phyloP scores from a whole-genome alignment of 192 early-diverging fungal genomes.

The Ramicandelaber brevisporus region DNA sequence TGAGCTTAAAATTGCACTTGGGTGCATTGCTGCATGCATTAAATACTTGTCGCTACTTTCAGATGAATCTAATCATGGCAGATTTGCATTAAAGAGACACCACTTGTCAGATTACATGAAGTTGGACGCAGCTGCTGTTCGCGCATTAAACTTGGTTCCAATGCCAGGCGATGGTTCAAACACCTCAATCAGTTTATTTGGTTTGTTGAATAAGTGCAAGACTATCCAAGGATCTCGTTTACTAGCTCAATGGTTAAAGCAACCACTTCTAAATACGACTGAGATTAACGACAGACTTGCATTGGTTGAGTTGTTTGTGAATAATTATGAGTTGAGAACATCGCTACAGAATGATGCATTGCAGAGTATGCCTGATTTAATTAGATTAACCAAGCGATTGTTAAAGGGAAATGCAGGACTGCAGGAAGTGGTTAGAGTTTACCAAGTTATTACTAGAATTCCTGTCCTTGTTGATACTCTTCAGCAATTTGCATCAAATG shows the following conservation, averaged over 20 bases:
- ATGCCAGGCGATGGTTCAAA: conserved; percentile 31
- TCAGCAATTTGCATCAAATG: no score
- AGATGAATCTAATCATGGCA: conserved; percentile 55
- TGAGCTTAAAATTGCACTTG: conserved; percentile 8
- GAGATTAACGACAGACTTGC: conserved; percentile 57
- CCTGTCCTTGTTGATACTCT: conserved; percentile 34
- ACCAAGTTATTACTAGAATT: conserved; percentile 56
- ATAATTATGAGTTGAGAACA: conserved; percentile 36
- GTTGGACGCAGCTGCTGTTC: conserved; percentile 70
- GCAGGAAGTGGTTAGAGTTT: conserved; percentile 71
- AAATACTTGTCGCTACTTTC: conserved; percentile 27
- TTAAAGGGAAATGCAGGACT: conserved; percentile 46
- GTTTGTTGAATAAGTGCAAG: conserved; percentile 69
- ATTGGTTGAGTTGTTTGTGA: conserved; percentile 38
- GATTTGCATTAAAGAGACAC: conserved; percentile 40
- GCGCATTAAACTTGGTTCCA: conserved; percentile 68
- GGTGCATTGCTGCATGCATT: conserved; percentile 7
- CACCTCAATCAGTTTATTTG: conserved; percentile 40
- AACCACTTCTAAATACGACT: conserved; percentile 45
- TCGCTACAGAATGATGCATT: conserved; percentile 41
- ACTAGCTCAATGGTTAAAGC: conserved; percentile 78
- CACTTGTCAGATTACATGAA: conserved; percentile 77
- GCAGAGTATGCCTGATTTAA: conserved; percentile 67
- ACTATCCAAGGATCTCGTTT: conserved; percentile 66
- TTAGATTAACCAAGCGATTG: conserved; percentile 65